These are phyloP conservation scores for Paraphaeosphaeria sporulosa DNA, from an alignment of 2,329 filamentous ascomycete species.

Conservation along the genomic window DNA sequence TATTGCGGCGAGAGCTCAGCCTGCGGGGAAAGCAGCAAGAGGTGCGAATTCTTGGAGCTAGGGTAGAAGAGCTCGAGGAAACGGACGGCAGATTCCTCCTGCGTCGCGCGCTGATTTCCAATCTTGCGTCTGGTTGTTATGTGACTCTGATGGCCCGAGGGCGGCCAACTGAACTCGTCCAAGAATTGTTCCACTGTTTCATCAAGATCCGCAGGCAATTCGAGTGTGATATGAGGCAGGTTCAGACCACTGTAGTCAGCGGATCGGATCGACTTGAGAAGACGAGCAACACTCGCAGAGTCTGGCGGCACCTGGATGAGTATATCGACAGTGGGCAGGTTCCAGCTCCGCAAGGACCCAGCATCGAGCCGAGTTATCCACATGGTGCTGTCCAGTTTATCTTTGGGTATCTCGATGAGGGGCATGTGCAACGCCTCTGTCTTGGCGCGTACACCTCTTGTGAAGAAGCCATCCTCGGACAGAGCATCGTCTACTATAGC, in stretches of 20 bases:
- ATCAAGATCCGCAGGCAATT: conserved; percentile 78
- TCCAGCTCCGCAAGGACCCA: conserved; percentile 76
- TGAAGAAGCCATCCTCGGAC: conserved; percentile 74
- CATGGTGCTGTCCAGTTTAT: conserved; percentile 67
- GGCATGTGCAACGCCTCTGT: conserved; percentile 62
- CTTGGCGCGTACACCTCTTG: conserved; percentile 65
- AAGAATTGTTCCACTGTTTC: conserved; percentile 69
- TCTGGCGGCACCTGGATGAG: conserved; percentile 77
- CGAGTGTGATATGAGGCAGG: conserved; percentile 80
- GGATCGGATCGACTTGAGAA: conserved; percentile 76
- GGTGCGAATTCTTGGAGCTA: conserved; percentile 68
- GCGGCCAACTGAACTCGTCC: conserved; percentile 72
- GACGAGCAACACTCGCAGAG: conserved; percentile 77
- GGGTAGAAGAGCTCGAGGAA: conserved; percentile 93
- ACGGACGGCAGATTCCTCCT: conserved; percentile 75
- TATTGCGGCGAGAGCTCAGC: conserved; percentile 81
- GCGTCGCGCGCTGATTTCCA: conserved; percentile 63
- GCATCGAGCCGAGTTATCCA: conserved; percentile 85
- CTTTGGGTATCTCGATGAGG: conserved; percentile 76
- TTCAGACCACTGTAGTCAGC: conserved; percentile 78
- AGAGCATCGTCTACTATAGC: conserved; percentile 73
- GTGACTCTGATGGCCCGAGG: conserved; percentile 54
- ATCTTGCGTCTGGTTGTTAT: conserved; percentile 80
- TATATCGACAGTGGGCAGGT: conserved; percentile 80
- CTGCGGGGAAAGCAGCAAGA: conserved; percentile 85